phyloP scores from a whole-genome alignment of 352 stramenopile genomes.

The Globisporangium ultimum region DNA sequence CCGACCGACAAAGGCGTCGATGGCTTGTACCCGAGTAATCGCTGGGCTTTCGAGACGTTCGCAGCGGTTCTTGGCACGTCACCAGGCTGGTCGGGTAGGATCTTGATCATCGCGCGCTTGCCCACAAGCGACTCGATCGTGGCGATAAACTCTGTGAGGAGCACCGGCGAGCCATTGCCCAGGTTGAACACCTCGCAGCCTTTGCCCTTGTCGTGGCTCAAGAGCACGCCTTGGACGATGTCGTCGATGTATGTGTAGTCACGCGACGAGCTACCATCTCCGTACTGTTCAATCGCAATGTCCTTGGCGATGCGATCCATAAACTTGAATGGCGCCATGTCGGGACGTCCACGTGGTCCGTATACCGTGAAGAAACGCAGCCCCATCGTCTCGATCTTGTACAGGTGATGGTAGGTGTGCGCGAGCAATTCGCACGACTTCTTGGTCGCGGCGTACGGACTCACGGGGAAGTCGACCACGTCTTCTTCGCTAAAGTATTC shows the following conservation, averaged over 20 bases:
- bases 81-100: constrained; percentile 93
- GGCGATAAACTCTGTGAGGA: constrained; percentile 93
- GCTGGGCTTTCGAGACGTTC: constrained; percentile 94
- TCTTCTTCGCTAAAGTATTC: constrained; percentile 89
- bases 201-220: constrained; percentile 57
- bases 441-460: constrained; percentile 96
- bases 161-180: constrained; percentile 90
- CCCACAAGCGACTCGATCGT: constrained; percentile 93
- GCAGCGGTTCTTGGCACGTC: constrained; percentile 96
- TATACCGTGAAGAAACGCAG: constrained; percentile 99
- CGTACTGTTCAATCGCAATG: constrained; percentile 95
- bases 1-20: constrained; percentile 91
- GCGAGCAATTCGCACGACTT: constrained; percentile 96
- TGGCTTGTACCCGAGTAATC: constrained; percentile 94
- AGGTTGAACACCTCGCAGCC: constrained; percentile 98
- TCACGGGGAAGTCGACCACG: constrained; percentile 93
- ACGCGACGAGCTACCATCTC: constrained; percentile 91
- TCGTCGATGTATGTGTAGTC: constrained; percentile 99
- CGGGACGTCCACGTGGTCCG: constrained; percentile 91
- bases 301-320: constrained; percentile 94
- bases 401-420: constrained; percentile 97
- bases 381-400: constrained; percentile 92
- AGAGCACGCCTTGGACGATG: constrained; percentile 95
- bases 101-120: constrained; percentile 92
- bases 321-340: constrained; percentile 99